Base-by-base conservation (phyloP, 2,329 filamentous ascomycete genomes). In the Shiraia sp. region DNA sequence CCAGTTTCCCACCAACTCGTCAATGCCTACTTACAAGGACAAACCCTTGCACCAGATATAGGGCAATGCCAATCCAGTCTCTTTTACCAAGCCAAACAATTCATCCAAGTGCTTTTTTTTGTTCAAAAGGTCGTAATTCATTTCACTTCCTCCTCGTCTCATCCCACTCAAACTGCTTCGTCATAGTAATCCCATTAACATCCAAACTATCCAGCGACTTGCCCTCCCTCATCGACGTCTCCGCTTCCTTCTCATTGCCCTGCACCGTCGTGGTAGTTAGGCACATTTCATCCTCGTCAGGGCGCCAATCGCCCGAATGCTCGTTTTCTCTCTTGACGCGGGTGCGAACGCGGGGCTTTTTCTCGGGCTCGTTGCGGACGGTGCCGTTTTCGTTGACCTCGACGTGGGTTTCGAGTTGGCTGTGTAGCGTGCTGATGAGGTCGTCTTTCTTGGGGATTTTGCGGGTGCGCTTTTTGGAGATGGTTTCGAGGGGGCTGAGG, bases 211-310 rank as follows among this genome's bases (percentile, higher is more conserved):
- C 29, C 2, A 29, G 28, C 10, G 27, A 13, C 12, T 13, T 22
- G 15, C 49, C 28, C 10, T 35, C 45, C 12, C 33, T 22, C 3
- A 35, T 17, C 9, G 27, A 32, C 8, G 19, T 5, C 15, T 23
- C 32, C 4, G 12, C 34, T 12, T 33, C 23, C 6, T 46, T 48
- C 7, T 49, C 44, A 22, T 28, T 41, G 1, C 44, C 38, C 37
- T 43, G 46, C 26, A 47, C 39, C 13, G 36, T 52, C 7, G 50
- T 55, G 9, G 51, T 57, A 6, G 55, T 58, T 4, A 51, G 29
- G 27, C 51, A 55, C 36, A 55, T 51, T n/a, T 56, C 55, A 34
- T 58, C 53, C 2, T 57, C 53, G 30, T 57, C 57, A 5, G 52
- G 48, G 14, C 55, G 45, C 48, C 45, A 55, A 19, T 25, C 37